Conservation (phyloP, 768 basidiomycete species). For the Hypsizygus marmoreus region DNA sequence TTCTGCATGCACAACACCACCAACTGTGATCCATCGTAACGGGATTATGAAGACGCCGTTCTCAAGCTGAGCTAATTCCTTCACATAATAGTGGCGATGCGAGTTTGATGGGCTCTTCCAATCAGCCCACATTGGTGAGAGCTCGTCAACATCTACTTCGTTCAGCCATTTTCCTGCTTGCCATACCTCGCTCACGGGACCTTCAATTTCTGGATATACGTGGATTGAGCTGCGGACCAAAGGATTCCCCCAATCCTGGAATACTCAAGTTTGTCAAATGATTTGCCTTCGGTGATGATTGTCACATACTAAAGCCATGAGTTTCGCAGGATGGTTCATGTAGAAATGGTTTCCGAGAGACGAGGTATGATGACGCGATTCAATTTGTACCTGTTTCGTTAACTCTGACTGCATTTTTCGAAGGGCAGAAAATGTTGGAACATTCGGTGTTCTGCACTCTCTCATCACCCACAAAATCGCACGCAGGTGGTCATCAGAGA, state of each 20-base stretch:
- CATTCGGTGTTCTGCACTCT: conserved; percentile 28
- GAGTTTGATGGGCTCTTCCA: conserved; percentile 9
- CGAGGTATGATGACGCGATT: conserved; percentile 20
- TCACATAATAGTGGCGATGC: conserved; percentile 17
- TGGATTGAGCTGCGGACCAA: conserved; percentile 18
- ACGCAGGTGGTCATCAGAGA: conserved; percentile 34
- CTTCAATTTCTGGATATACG: conserved; percentile 26
- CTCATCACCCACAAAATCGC: conserved; percentile 33
- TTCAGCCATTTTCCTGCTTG: conserved; percentile 28
- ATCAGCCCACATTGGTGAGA: conserved; percentile 31
- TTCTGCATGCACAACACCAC: conserved; percentile 10
- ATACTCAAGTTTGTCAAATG: no score
- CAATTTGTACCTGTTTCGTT: conserved; percentile 7
- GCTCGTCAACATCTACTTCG: conserved; percentile 15
- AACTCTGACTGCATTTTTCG: conserved; percentile 25
- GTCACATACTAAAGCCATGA: background rate
- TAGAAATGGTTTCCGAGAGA: conserved; percentile 30
- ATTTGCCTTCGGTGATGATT: no score
- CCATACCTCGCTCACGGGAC: conserved; percentile 23
- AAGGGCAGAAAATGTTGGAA: conserved; percentile 28
- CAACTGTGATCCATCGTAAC: conserved; percentile 18
- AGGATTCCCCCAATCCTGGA: conserved; percentile 31
- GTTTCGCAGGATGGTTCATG: conserved; percentile 1
- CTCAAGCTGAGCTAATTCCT: conserved; percentile 21
- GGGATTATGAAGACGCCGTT: conserved; percentile 18